A percentile compares a stretch with the other conserved stretches of the same genome.
phyloP scores from a whole-genome alignment of 257 asterid species.

The Lithospermum erythrorhizon region DNA sequence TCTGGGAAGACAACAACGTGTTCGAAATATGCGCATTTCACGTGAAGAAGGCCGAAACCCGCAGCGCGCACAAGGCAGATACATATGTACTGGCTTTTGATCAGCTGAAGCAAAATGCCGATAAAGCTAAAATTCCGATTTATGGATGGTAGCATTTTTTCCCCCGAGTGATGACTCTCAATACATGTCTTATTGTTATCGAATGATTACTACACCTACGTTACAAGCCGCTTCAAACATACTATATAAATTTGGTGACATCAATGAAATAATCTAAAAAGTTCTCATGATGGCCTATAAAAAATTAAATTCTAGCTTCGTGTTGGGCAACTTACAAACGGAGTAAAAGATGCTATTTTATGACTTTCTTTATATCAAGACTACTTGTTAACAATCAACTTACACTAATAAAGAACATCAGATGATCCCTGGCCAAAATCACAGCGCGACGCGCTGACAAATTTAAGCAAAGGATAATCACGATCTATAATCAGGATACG shows the following conservation, averaged over 20 bases:
- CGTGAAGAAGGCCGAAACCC: constrained; percentile 89
- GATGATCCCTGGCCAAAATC: no score
- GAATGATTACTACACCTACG: background rate
- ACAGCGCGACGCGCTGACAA: constrained; percentile 89
- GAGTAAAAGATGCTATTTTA: background rate
- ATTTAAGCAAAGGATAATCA: constrained; percentile 81
- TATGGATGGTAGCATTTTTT: constrained; percentile 59
- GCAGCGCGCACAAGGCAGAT: constrained; percentile 82
- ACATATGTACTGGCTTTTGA: constrained; percentile 96
- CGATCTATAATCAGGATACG: constrained; percentile 87
- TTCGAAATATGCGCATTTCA: constrained; percentile 69
- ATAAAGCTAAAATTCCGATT: constrained; percentile 90
- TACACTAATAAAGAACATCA: constrained; percentile 92
- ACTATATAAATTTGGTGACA: background rate
- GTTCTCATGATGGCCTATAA: no score
- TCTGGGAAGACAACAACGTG: constrained; percentile 92
- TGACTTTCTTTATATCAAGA: background rate
- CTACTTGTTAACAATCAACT: background rate
- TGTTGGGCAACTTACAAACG: background rate
- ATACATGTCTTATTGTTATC: background rate
- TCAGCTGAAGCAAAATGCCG: constrained; percentile 91
- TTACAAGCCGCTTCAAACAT: background rate
- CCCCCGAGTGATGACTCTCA: background rate
- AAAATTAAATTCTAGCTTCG: no score
- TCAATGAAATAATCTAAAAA: no score